These are phyloP conservation scores for Trapa bicornis DNA, from an alignment of 345 rosid species.

Conservation along the genomic window DNA sequence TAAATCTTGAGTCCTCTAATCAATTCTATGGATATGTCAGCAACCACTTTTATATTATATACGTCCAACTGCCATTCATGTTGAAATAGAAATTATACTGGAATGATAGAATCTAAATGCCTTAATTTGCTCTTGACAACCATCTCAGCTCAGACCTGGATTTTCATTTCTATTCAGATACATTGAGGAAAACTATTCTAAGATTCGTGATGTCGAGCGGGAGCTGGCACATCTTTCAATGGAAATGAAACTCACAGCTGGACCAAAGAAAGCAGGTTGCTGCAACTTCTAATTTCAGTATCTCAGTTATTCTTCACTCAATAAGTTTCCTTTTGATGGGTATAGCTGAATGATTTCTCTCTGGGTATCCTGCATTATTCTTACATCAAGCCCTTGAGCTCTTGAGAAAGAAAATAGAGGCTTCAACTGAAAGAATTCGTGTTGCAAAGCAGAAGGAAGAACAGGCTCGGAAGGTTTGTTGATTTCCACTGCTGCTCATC, in stretches of 20 bases:
- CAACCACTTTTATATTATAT: neutral
- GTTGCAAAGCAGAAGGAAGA: constrained; percentile 68
- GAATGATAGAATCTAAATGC: neutral
- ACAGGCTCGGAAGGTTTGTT: constrained; percentile 61
- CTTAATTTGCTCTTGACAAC: neutral
- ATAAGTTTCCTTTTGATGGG: constrained; percentile 2
- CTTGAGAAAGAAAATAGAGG: constrained; percentile 83
- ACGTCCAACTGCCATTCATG: neutral
- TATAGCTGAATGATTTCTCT: constrained; percentile 14
- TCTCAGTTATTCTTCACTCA: neutral
- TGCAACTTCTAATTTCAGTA: neutral
- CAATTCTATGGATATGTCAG: neutral
- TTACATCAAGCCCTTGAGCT: constrained; percentile 55
- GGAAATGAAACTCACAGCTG: constrained; percentile 97
- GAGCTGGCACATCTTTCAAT: constrained; percentile 58
- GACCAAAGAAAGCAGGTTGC: constrained; percentile 90
- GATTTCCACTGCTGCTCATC: constrained; percentile 5
- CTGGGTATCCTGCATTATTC: constrained; percentile 11
- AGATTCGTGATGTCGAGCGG: constrained; percentile 75
- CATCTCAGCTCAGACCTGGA: neutral
- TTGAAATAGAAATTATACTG: neutral
- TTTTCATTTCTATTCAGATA: constrained; percentile 30
- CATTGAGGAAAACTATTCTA: constrained; percentile 76
- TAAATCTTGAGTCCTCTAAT: neutral
- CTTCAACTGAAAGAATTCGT: constrained; percentile 55